phyloP scores from a whole-genome alignment of 2,329 filamentous ascomycete species.

The Balansia obtecta region DNA sequence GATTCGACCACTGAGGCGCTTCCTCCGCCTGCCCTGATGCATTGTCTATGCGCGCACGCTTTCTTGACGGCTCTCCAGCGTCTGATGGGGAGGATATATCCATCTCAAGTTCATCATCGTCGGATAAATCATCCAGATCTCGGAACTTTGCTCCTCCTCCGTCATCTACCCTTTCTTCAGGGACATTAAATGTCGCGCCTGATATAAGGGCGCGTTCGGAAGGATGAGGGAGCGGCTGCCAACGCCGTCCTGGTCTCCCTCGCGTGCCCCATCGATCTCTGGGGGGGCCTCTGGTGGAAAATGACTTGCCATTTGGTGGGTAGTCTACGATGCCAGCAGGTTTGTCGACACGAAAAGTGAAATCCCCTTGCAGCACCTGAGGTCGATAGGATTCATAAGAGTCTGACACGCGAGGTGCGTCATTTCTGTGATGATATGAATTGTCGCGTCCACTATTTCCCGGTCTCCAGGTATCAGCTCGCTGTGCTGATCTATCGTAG shows the following conservation, averaged over 20 bases:
- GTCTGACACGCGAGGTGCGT: conserved; percentile 13
- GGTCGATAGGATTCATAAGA: conserved; percentile 22
- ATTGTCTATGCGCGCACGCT: conserved; percentile 17
- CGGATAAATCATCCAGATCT: conserved; percentile 44
- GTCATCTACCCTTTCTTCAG: conserved; percentile 35
- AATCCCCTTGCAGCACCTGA: conserved; percentile 32
- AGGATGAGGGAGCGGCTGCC: conserved; percentile 27
- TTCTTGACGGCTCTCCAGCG: conserved; percentile 28
- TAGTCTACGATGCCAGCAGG: conserved; percentile 34
- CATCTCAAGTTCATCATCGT: conserved; percentile 53
- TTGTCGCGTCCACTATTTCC: conserved; percentile 13
- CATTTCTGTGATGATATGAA: conserved; percentile 11
- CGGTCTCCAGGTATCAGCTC: conserved; percentile 20
- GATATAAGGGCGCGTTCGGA: conserved; percentile 39
- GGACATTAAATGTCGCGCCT: conserved; percentile 26
- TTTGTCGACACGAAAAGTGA: conserved; percentile 42
- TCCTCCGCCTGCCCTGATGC: conserved; percentile 26
- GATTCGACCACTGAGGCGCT: conserved; percentile 82
- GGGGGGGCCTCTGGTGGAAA: conserved; percentile 8
- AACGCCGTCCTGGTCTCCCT: conserved; percentile 17
- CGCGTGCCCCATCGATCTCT: conserved; percentile 16
- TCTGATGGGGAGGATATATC: conserved; percentile 36
- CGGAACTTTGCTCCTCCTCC: conserved; percentile 37
- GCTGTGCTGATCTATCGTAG: conserved; percentile 10
- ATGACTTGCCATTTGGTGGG: conserved; percentile 8